Evolutionary conservation across 139 green algal species (phyloP), one percentile per base, ranked within the genome.

Genomic region (Chlamydomonas applanata): DNA sequence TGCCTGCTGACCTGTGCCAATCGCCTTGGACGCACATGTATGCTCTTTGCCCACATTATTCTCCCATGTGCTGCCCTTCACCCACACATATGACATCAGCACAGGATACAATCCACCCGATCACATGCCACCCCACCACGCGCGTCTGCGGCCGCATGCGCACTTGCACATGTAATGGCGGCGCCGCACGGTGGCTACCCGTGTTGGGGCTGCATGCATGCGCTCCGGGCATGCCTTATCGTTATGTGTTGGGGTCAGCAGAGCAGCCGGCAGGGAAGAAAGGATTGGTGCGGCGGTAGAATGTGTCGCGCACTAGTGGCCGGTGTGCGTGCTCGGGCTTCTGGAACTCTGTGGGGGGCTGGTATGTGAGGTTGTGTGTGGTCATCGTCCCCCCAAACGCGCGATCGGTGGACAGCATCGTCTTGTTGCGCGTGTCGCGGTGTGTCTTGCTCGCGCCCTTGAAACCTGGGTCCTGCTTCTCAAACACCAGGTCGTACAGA

Each of bases 401-500:
- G 24, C 92, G 80, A 46, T 92, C 83, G 5, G 73, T 69, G n/a
- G 69, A 81, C 62, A 94, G 82, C 72, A 79, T 81, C 0, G 89
- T 94, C 40, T 73, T 82, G 87, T 95, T 95, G 44, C 88, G 83
- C 2, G 89, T 95, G 77, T 95, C 92, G 4, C 88, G 74, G 59
- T 89, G 84, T 16, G 83, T 83, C 45, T 83, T 88, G 66, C 79
- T 88, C 45, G 74, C 82, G 34, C 83, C 89, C 57, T 79, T 78
- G 54, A 83, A 86, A 17, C 3, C 79, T 24, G 61, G 76, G 35
- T 85, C 87, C 61, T 81, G 80, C 78, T 88, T 90, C 74, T 92
- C 87, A 82, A 88, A 94, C 49, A 96, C 87, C 59, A 91, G 71
- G 69, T 96, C 91, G 73, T 92, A 95, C 74, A 94, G 76, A 33